phyloP scores from a whole-genome alignment of 108 stramenopile genomes.

The Mediolabrus comicus region DNA sequence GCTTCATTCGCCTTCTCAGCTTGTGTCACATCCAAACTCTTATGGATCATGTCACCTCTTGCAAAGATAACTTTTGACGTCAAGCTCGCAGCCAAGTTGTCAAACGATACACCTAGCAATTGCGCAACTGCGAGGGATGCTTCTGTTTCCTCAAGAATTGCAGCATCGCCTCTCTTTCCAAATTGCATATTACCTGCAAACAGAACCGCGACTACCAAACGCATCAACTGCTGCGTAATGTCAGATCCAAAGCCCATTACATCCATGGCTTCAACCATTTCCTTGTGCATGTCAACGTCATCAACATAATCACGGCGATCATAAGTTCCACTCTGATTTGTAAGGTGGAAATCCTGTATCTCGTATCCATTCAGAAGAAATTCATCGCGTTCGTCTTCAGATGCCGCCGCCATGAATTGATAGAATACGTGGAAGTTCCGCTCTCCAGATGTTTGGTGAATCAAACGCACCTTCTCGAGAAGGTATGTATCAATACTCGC shows the following conservation, averaged over 20 bases:
- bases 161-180: conserved; percentile 37
- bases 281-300: conserved; percentile 60
- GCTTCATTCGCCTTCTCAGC: conserved; percentile 86
- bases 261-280: conserved; percentile 62
- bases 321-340: conserved; percentile 51
- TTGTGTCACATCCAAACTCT: conserved; percentile 46
- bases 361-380: conserved; percentile 15
- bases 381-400: conserved; percentile 36
- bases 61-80: conserved; percentile 64
- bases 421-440: conserved; percentile 97
- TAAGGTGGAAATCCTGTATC: conserved; percentile 37
- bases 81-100: conserved; percentile 52
- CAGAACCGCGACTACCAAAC: conserved; percentile 57
- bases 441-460: conserved; percentile 77
- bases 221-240: conserved; percentile 38
- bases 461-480: conserved; percentile 92
- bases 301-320: conserved; percentile 47
- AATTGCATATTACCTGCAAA: conserved; percentile 73
- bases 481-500: conserved; percentile 89
- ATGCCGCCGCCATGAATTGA: conserved; percentile 60
- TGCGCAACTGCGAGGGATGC: conserved; percentile 58
- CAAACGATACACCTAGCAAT: conserved; percentile 65
- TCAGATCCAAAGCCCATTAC: conserved; percentile 57
- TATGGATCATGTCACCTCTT: conserved; percentile 58
- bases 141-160: conserved; percentile 42